A percentile compares a stretch with the other conserved stretches of the same genome.
Conservation (phyloP, 2,329 filamentous ascomycete species). For the Emergomyces orientalis region DNA sequence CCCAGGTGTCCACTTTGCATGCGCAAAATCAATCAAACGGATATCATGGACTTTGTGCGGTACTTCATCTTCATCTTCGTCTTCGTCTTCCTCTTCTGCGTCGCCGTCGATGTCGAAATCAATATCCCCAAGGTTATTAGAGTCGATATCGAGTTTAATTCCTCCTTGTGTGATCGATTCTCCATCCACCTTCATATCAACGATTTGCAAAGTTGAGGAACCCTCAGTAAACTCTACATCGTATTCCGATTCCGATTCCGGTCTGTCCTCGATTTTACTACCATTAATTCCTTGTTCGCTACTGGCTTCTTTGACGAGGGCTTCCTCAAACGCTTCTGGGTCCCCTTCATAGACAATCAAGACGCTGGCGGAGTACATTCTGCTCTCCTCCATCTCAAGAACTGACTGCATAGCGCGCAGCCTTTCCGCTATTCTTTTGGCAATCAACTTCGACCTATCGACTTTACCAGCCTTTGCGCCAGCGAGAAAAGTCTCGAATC, state of each 20-base stretch:
- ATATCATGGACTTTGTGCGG: slow-evolving; percentile 63
- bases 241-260: slow-evolving; percentile 17
- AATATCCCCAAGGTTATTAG: slow-evolving; percentile 38
- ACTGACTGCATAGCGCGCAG: slow-evolving; percentile 39
- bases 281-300: neutral
- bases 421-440: slow-evolving; percentile 33
- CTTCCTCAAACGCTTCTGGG: slow-evolving; percentile 43
- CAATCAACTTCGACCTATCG: slow-evolving; percentile 38
- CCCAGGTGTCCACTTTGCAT: slow-evolving; percentile 74
- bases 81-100: slow-evolving; percentile 13
- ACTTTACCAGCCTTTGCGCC: slow-evolving; percentile 34
- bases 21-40: slow-evolving; percentile 94
- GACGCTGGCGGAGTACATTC: slow-evolving; percentile 59
- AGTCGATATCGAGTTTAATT: slow-evolving; percentile 29
- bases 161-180: slow-evolving; percentile 23
- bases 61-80: slow-evolving; percentile 46
- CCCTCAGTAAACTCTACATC: slow-evolving; percentile 17
- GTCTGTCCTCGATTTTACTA: slow-evolving; percentile 26
- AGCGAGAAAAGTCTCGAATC: slow-evolving; percentile 49
- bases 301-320: slow-evolving; percentile 32
- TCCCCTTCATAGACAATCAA: slow-evolving; percentile 60
- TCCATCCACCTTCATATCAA: slow-evolving; percentile 24
- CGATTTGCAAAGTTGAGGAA: slow-evolving; percentile 22
- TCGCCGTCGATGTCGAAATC: slow-evolving; percentile 42
- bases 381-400: slow-evolving; percentile 49